Conservation (phyloP, 225 moss, liverwort and hornwort species). For the Bryoerythrophyllum caledonicum region DNA sequence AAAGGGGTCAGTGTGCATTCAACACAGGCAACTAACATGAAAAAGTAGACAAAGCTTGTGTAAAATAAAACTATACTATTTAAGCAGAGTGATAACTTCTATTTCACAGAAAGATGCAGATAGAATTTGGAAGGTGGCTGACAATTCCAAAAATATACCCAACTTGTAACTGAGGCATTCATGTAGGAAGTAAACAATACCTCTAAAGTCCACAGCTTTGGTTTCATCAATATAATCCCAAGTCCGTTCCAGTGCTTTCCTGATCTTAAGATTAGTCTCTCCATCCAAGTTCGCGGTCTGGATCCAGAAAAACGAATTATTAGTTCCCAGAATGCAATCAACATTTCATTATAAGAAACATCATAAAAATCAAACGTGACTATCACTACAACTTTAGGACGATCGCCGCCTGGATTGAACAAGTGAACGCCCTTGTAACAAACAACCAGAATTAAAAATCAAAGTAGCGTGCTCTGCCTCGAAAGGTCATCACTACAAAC, state of each 20-base stretch:
- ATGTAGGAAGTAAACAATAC: slow-evolving; percentile 29
- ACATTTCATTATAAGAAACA: background rate
- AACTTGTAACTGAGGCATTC: slow-evolving; percentile 8
- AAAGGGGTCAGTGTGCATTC: slow-evolving; percentile 14
- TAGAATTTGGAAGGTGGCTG: slow-evolving; percentile 9
- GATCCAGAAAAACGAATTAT: slow-evolving; percentile 24
- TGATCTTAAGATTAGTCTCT: slow-evolving; percentile 95
- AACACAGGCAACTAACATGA: slow-evolving; percentile 5
- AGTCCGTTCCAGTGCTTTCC: slow-evolving; percentile 87
- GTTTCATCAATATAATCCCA: slow-evolving; percentile 94
- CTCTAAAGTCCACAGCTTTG: slow-evolving; percentile 78
- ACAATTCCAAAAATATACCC: slow-evolving; percentile 11
- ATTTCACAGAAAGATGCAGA: slow-evolving; percentile 2
- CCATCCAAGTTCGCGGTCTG: slow-evolving; percentile 96
- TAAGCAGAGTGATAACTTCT: background rate
- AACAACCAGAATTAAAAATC: background rate
- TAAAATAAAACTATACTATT: background rate
- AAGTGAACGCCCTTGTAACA: background rate
- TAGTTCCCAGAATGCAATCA: background rate
- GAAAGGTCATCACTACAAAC: background rate
- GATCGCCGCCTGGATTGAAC: background rate
- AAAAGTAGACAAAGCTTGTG: slow-evolving; percentile 1
- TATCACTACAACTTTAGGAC: background rate
- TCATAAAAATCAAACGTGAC: slow-evolving; percentile 11
- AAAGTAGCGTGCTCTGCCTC: background rate